Evolutionary conservation across 768 basidiomycete species (phyloP).

Genomic region (Mycena vitilis): DNA sequence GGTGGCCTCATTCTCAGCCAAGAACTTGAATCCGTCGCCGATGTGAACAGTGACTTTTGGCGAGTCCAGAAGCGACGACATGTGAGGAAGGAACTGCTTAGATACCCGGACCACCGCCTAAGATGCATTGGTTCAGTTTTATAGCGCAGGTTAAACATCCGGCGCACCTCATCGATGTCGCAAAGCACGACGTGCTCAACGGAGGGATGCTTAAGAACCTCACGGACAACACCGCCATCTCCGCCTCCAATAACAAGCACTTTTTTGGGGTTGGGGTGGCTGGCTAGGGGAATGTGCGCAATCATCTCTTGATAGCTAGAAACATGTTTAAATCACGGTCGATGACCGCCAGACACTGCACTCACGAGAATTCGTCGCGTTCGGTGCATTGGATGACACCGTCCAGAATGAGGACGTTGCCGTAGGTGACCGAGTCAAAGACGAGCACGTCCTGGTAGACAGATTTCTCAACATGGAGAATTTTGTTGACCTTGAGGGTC

Average conservation of each 20-base stretch:
- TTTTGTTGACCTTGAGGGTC: slow-evolving; percentile 95
- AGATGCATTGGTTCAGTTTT: slow-evolving; percentile 1
- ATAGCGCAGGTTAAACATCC: too few relatives aligned
- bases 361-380: slow-evolving; percentile 97
- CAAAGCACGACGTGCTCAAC: slow-evolving; percentile 96
- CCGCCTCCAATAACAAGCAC: slow-evolving; percentile 99
- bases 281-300: slow-evolving; percentile 94
- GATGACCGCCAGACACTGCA: slow-evolving; percentile 40
- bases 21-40: slow-evolving; percentile 98
- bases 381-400: slow-evolving; percentile 98
- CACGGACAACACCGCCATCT: slow-evolving; percentile 97
- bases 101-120: slow-evolving; percentile 96
- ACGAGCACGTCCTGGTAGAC: slow-evolving; percentile 97
- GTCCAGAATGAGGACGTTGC: slow-evolving; percentile 97
- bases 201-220: slow-evolving; percentile 92
- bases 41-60: slow-evolving; percentile 87
- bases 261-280: slow-evolving; percentile 94
- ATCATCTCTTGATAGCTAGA: slow-evolving; percentile 99
- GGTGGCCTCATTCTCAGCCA: slow-evolving; percentile 84
- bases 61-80: slow-evolving; percentile 85
- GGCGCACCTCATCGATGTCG: slow-evolving; percentile 92
- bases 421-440: slow-evolving; percentile 94
- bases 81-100: slow-evolving; percentile 92
- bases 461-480: slow-evolving; percentile 94
- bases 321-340: slow-evolving; percentile 14